These are phyloP conservation scores for Saprolegnia diclina DNA, from an alignment of 352 stramenopile genomes.

Conservation along the genomic window DNA sequence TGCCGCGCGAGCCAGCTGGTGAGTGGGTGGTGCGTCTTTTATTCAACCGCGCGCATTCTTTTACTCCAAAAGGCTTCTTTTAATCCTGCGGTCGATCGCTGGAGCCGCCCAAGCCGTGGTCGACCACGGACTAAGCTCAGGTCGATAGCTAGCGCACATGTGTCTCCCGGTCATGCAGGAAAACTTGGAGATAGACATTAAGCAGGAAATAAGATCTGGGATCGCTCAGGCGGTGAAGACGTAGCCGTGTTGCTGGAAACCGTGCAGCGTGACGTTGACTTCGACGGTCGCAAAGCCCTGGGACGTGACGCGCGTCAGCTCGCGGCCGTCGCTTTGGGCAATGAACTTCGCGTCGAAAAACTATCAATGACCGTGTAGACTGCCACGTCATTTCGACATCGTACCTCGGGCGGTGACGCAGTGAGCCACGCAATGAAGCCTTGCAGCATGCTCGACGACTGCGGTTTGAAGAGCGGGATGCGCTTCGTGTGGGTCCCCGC, in stretches of 20 bases:
- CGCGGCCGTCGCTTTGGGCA: constrained; percentile 56
- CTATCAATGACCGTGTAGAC: too few relatives aligned
- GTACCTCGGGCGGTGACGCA: constrained; percentile 69
- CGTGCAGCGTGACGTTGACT: constrained; percentile 57
- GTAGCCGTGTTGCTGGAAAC: constrained; percentile 57
- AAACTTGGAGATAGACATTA: too few relatives aligned
- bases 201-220: background rate
- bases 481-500: constrained; percentile 54
- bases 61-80: too few relatives aligned
- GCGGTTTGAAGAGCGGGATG: constrained; percentile 83
- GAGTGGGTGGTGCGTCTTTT: too few relatives aligned
- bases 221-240: constrained; percentile 5
- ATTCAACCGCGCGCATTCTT: too few relatives aligned
- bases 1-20: too few relatives aligned
- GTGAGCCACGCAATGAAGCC: constrained; percentile 85
- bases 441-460: constrained; percentile 80
- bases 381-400: too few relatives aligned
- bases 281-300: constrained; percentile 45
- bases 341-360: constrained; percentile 87
- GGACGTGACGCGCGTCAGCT: constrained; percentile 60
- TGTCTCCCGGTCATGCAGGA: too few relatives aligned
- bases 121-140: too few relatives aligned
- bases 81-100: too few relatives aligned
- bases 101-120: too few relatives aligned
- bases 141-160: too few relatives aligned